Evolutionary conservation across 2,329 filamentous ascomycete species (phyloP).

Genomic region (Teratosphaeria destructans): DNA sequence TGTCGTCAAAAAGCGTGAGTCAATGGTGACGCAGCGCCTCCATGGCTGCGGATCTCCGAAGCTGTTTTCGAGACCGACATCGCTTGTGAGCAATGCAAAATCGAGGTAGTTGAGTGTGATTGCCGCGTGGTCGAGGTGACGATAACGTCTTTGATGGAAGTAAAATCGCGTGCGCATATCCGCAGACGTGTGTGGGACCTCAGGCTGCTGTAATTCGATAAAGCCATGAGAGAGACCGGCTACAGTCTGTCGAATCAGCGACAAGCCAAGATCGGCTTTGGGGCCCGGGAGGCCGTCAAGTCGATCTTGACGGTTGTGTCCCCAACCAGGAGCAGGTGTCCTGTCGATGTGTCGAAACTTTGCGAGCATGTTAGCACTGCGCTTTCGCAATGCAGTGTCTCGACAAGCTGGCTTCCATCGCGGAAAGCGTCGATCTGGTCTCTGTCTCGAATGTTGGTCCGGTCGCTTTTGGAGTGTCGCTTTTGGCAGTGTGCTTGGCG

Average conservation of each 20-base stretch:
- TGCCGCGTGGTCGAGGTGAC: not conserved
- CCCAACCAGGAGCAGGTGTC: not conserved
- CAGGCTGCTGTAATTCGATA: not conserved
- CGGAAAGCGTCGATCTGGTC: not conserved
- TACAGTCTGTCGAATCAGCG: not conserved
- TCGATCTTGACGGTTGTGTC: not conserved
- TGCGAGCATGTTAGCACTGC: not conserved
- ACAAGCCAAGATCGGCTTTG: not conserved
- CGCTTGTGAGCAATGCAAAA: not conserved
- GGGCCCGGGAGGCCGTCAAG: not conserved
- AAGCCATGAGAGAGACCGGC: not conserved
- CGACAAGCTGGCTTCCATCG: not conserved
- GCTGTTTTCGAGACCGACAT: not conserved
- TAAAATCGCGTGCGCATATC: not conserved
- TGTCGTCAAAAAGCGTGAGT: not conserved
- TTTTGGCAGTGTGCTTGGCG: not conserved
- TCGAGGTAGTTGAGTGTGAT: not conserved
- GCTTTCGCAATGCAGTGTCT: not conserved
- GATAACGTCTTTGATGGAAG: not conserved
- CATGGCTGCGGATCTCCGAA: not conserved
- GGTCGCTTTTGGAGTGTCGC: not conserved
- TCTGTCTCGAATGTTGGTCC: not conserved
- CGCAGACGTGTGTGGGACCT: not conserved
- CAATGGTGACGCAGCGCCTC: not conserved
- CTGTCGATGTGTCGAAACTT: not conserved